A percentile compares a stretch with the other conserved stretches of the same genome.
These are phyloP conservation scores for Vigna trinervia DNA, from an alignment of 306 rosid genomes.

Conservation along the genomic window DNA sequence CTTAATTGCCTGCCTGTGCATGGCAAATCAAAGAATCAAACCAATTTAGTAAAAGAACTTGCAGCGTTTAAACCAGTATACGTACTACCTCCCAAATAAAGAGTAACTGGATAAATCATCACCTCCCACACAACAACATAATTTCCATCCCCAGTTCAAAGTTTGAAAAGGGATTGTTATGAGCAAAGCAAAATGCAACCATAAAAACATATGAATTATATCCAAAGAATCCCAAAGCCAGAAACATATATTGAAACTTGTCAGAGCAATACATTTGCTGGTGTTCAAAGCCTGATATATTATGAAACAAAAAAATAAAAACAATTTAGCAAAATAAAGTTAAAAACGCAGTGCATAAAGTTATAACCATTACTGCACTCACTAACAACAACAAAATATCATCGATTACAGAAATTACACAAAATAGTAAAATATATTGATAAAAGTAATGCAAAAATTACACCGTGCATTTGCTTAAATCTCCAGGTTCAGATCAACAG, in stretches of 20 bases:
- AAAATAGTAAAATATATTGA: not conserved
- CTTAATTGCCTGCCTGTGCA: constrained; percentile 24
- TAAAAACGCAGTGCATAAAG: not conserved
- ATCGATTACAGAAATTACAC: constrained; percentile 19
- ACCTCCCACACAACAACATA: constrained; percentile 4
- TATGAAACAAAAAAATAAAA: not conserved
- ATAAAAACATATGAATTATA: not conserved
- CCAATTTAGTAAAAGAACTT: constrained; percentile 13
- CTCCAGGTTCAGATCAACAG: constrained; percentile 4
- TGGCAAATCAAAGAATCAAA: constrained; percentile 34
- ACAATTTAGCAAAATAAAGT: constrained; percentile 1
- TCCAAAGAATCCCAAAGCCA: not conserved
- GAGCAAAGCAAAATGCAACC: constrained; percentile 23
- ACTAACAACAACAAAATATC: not conserved
- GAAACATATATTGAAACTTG: constrained; percentile 3
- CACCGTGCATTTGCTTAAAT: not conserved
- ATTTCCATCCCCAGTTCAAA: constrained; percentile 22
- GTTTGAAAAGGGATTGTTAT: not conserved
- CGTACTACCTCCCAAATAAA: constrained; percentile 11
- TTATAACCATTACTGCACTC: constrained; percentile 1
- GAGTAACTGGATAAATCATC: constrained; percentile 16
- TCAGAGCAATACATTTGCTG: constrained; percentile 1
- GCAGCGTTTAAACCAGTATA: constrained; percentile 19
- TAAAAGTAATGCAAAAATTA: not conserved
- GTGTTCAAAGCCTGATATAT: not conserved